A percentile compares a stretch with the other conserved stretches of the same genome.
Conservation (phyloP, 257 asterid species). For the Buddleja alternifolia region DNA sequence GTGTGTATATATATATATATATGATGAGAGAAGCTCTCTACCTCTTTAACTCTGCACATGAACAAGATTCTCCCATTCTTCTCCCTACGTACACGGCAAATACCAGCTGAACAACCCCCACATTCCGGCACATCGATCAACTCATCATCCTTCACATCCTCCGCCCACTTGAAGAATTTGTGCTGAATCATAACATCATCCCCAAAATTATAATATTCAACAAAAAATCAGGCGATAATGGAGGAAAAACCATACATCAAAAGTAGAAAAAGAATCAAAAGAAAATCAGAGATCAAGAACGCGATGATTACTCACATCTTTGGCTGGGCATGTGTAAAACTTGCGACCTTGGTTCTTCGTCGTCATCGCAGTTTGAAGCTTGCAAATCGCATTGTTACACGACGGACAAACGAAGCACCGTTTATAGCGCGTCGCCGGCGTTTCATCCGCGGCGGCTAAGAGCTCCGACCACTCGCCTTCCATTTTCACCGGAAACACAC, state of each 20-base stretch:
- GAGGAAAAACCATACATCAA: neutral
- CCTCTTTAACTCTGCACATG: constrained; percentile 54
- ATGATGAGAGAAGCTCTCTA: neutral
- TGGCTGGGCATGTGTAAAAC: constrained; percentile 30
- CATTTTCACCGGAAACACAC: too few species aligned
- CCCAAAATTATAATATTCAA: neutral
- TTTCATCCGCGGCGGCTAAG: constrained; percentile 24
- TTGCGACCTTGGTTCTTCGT: constrained; percentile 17
- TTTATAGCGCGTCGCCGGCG: neutral
- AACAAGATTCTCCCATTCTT: constrained; percentile 38
- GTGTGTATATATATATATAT: too few species aligned
- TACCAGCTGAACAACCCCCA: constrained; percentile 51
- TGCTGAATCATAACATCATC: constrained; percentile 24
- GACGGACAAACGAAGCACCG: constrained; percentile 36
- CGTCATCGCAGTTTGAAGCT: constrained; percentile 1
- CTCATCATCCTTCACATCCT: constrained; percentile 35
- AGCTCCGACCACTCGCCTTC: constrained; percentile 23
- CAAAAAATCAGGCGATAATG: neutral
- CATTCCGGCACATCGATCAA: constrained; percentile 45
- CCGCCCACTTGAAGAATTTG: constrained; percentile 49
- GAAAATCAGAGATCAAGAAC: constrained; percentile 13
- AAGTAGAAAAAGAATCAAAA: neutral
- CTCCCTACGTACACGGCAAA: constrained; percentile 45
- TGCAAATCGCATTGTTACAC: constrained; percentile 35
- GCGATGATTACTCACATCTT: constrained; percentile 27